These are phyloP conservation scores for Metschnikowia lachancei DNA, from an alignment of 805 yeast genomes.

Conservation along the genomic window DNA sequence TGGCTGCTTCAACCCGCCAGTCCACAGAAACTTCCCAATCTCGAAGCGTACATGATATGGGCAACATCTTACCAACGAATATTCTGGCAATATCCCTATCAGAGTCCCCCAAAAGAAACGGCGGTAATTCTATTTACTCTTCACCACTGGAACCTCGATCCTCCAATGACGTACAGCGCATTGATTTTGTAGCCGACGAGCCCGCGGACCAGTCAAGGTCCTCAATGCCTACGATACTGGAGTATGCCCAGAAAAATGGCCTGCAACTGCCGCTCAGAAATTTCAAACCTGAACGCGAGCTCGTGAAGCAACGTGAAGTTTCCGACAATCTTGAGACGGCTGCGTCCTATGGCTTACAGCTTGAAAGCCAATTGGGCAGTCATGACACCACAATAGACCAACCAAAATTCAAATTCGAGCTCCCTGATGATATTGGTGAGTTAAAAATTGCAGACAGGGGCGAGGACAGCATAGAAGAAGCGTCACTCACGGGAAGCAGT, in stretches of 20 bases:
- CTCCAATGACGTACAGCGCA: conserved; percentile 18
- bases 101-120: conserved; percentile 2
- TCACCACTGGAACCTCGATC: background rate
- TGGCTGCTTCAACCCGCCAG: conserved; percentile 1
- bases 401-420: conserved; percentile 10
- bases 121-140: background rate
- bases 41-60: conserved; percentile 2
- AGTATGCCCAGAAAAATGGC: conserved; percentile 23
- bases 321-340: conserved; percentile 28
- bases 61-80: conserved; percentile 4
- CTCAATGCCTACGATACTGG: conserved; percentile 20
- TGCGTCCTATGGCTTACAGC: conserved; percentile 27
- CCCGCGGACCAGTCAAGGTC: conserved; percentile 7
- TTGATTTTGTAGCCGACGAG: conserved; percentile 15
- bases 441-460: background rate
- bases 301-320: conserved; percentile 16
- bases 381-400: conserved; percentile 3
- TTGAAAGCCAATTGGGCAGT: conserved; percentile 22
- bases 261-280: conserved; percentile 26
- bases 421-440: conserved; percentile 9
- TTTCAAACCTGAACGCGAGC: conserved; percentile 15
- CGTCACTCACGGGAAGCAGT: conserved; percentile 8
- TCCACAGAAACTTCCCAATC: conserved; percentile 2
- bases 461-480: conserved; percentile 9
- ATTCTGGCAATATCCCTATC: background rate